Evolutionary conservation across 2,329 filamentous ascomycete genomes (phyloP), one percentile per base, ranked within the genome.

Genomic region (Neonectria neomacrospora): DNA sequence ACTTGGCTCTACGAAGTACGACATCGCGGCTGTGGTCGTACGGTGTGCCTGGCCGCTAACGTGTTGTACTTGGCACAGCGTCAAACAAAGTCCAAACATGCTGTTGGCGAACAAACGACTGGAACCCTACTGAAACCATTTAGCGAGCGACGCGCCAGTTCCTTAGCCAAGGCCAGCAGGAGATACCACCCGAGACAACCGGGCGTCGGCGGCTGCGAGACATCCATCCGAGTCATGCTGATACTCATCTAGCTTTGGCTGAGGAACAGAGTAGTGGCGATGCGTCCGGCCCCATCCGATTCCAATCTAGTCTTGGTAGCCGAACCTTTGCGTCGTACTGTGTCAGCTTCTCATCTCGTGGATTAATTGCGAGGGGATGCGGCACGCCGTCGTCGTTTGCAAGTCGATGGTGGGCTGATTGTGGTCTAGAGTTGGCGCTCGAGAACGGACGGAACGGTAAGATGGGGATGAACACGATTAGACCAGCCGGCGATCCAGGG

Each of bases 401-500:
- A 41, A 41, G 16, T 48, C 23, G 8, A 10, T 9, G 22, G 8
- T n/a, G n/a, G n/a, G 18, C n/a, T 9, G 47, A 32, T 50, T 32
- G n/a, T 32, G 28, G 47, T 20, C 30, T 11, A n/a, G 28, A n/a
- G 34, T n/a, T n/a, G 37, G 37, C n/a, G 8, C 37, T 39, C 7
- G 37, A 37, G 37, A 18, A n/a, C 37, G 37, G n/a, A 11, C n/a
- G n/a, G 37, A 18, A 18, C 37, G 37, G 32, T 34, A 34, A 34
- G 14, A 34, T 5, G 3, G 14, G n/a, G 20, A 28, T 16, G 14
- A 22, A 11, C 42, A 53, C 47, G 39, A n/a, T 14, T 56, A 37
- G 47, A 37, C 39, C 45, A 44, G 51, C 20, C 45, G 52, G 18
- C 28, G 53, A 56, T 57, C 39, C 22, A 56, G 47, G 53, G 44